Conservation (phyloP, 169 alveolate genomes). For the Theileria sp. region DNA sequence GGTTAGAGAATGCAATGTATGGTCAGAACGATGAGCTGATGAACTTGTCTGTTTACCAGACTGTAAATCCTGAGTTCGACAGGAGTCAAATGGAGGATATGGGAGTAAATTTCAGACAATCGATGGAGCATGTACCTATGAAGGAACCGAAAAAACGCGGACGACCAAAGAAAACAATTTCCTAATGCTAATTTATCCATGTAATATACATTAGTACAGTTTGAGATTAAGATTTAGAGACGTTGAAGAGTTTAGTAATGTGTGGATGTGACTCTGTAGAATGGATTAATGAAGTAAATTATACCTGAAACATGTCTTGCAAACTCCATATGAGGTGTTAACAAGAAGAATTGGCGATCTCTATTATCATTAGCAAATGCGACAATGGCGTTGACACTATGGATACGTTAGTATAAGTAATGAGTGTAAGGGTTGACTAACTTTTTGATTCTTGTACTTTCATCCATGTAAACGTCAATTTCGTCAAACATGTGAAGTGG, state of each 20-base stretch:
- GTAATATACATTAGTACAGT: background rate
- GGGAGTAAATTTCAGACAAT: background rate
- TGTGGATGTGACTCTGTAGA: slow-evolving; percentile 44
- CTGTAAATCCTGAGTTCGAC: background rate
- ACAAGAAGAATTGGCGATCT: slow-evolving; percentile 60
- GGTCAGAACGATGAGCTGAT: background rate
- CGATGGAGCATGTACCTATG: background rate
- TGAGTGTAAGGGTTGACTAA: background rate
- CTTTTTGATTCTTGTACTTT: slow-evolving; percentile 59
- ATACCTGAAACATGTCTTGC: slow-evolving; percentile 63
- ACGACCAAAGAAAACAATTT: background rate
- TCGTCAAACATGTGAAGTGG: slow-evolving; percentile 70
- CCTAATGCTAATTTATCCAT: background rate
- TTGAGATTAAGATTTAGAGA: slow-evolving; percentile 18
- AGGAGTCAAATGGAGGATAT: background rate
- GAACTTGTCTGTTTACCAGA: background rate
- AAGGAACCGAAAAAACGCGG: background rate
- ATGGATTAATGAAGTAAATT: background rate
- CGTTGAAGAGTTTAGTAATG: slow-evolving; percentile 54
- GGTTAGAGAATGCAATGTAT: background rate
- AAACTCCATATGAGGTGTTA: slow-evolving; percentile 65
- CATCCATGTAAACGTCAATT: slow-evolving; percentile 69
- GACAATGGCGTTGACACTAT: slow-evolving; percentile 57
- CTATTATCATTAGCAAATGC: slow-evolving; percentile 44
- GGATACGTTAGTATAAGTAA: background rate